A percentile compares a stretch with the other conserved stretches of the same genome.
Conservation (phyloP, 1,284 basidiomycete genomes). For the Cryptococcus floricola region DNA sequence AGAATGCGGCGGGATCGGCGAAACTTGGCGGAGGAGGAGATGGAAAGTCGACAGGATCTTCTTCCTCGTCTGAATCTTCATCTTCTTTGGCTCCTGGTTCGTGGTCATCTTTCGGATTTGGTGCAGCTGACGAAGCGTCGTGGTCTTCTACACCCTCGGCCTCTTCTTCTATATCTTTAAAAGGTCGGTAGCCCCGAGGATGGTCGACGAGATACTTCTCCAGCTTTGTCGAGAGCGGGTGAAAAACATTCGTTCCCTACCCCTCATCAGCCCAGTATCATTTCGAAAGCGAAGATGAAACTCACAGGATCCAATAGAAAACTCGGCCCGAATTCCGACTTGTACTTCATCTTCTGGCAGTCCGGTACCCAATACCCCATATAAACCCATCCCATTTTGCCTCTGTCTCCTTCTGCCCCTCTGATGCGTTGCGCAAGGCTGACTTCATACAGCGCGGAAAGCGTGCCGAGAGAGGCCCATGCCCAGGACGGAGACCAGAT, state of each 20-base stretch:
- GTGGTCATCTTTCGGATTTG: neutral
- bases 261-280: neutral
- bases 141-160: neutral
- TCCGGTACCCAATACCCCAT: conserved; percentile 92
- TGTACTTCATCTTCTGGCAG: conserved; percentile 95
- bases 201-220: conserved; percentile 62
- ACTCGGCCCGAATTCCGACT: conserved; percentile 85
- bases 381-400: conserved; percentile 63
- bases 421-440: conserved; percentile 60
- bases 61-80: conserved; percentile 10
- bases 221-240: conserved; percentile 61
- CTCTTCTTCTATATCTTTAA: conserved; percentile 20
- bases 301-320: conserved; percentile 81
- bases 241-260: conserved; percentile 73
- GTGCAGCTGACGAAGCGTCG: conserved; percentile 4
- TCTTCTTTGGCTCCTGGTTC: neutral
- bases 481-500: conserved; percentile 82
- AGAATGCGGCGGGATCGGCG: conserved; percentile 21
- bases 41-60: conserved; percentile 12
- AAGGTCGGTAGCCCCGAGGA: conserved; percentile 41
- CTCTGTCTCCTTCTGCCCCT: conserved; percentile 62
- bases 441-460: conserved; percentile 77
- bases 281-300: neutral
- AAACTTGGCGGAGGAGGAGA: conserved; percentile 42
- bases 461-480: conserved; percentile 68